Base-by-base conservation (phyloP, 1,284 basidiomycete species). In the Filobasidium uniguttulatum region DNA sequence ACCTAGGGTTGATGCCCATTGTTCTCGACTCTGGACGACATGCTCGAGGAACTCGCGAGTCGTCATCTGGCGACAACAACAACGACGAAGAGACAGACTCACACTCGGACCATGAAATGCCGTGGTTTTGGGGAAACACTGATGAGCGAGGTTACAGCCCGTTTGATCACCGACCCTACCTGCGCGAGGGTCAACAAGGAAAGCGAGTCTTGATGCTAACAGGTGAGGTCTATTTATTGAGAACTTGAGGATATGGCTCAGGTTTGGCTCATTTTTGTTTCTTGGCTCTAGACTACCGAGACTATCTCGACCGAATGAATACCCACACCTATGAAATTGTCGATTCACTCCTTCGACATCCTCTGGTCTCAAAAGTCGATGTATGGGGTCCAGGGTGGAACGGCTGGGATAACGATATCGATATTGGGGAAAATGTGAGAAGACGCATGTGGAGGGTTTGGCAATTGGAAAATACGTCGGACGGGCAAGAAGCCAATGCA, bases 341-440 rank as follows among this genome's bases (percentile, higher is more conserved):
- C 33, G 67, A 69, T 49, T 67, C 68, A 1, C 63, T 67, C 2
- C 49, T 68, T 3, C 66, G 68, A 0, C 64, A 68, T 55, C 67
- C 66, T 0, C 53, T 61, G 9, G 38, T 66, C 12, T 28, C 37
- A n/a, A 57, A 57, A 14, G 60, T 64, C 17, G 66, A 67, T 44
- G 66, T 69, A 25, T 70, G 67, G 67, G 68, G 68, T 10, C 68
- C 68, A 10, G 60, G 61, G 1, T 70, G 68, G 68, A 56, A 56
- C 33, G 64, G 62, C 19, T 70, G 66, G 58, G 60, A 70, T 50
- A 48, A 51, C 12, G 50, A 54, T 3, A 50, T 66, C 7, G 56
- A 65, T 1, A 52, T 70, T 4, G 64, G 63, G 6, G 58, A 56
- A 31, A 69, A 70, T 43, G 45, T 69, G n/a, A 54, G 59, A 29